phyloP scores from a whole-genome alignment of 345 rosid species.

The Pseudoturritis turrita region DNA sequence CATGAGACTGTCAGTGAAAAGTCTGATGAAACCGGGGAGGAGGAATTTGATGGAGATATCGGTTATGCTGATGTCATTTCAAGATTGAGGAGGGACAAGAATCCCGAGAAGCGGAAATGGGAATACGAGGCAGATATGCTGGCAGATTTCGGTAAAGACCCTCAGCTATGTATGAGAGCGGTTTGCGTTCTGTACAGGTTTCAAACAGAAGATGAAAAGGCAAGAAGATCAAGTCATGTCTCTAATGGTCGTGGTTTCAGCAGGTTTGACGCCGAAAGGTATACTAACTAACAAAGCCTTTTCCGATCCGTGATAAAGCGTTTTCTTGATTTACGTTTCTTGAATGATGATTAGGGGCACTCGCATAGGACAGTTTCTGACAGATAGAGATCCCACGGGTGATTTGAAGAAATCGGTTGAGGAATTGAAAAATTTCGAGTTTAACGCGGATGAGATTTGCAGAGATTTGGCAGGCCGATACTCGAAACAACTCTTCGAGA shows the following conservation, averaged over 20 bases:
- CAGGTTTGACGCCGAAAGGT: constrained; percentile 65
- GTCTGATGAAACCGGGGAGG: constrained; percentile 12
- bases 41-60: constrained; percentile 37
- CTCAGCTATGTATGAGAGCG: constrained; percentile 72
- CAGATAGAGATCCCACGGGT: constrained; percentile 48
- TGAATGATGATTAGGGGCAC: constrained; percentile 42
- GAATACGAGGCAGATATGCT: constrained; percentile 64
- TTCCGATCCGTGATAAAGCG: not conserved
- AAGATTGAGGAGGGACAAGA: constrained; percentile 47
- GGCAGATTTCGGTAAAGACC: constrained; percentile 63
- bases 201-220: constrained; percentile 61
- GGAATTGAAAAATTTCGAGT: constrained; percentile 42
- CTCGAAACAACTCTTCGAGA: constrained; percentile 67
- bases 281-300: not conserved
- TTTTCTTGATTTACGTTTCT: not conserved
- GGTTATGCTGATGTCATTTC: constrained; percentile 38
- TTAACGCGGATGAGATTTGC: constrained; percentile 44
- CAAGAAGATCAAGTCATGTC: constrained; percentile 31
- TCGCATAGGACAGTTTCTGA: constrained; percentile 51
- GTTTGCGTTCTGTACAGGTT: constrained; percentile 68
- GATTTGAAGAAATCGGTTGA: constrained; percentile 52
- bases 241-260: constrained; percentile 63
- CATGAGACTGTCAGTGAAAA: constrained; percentile 17
- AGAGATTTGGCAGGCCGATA: constrained; percentile 45
- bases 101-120: constrained; percentile 37